Percentiles rank a stretch among this genome's conserved stretches.
Evolutionary conservation across 768 basidiomycete genomes (phyloP).

Genomic region (Pleurotus giganteus): DNA sequence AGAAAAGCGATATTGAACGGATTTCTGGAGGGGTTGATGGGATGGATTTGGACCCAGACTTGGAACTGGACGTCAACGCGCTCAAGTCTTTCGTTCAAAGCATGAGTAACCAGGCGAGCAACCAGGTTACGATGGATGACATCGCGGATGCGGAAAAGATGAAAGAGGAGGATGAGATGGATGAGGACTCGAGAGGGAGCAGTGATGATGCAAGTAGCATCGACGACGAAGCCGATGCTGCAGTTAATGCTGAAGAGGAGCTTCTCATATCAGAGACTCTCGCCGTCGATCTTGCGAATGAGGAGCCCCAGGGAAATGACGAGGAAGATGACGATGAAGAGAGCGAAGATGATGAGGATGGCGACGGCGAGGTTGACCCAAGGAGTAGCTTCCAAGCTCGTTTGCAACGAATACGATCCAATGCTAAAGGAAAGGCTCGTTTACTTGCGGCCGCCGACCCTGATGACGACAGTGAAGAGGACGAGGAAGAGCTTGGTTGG

Average conservation of each 20-base stretch:
- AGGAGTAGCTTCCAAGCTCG: slow-evolving; percentile 44
- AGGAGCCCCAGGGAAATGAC: slow-evolving; percentile 28
- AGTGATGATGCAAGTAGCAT: slow-evolving; percentile 23
- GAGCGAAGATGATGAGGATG: slow-evolving; percentile 33
- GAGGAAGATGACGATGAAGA: slow-evolving; percentile 34
- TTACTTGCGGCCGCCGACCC: slow-evolving; percentile 25
- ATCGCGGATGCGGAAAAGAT: slow-evolving; percentile 53
- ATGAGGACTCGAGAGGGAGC: slow-evolving; percentile 18
- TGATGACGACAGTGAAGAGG: slow-evolving; percentile 32
- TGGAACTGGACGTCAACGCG: slow-evolving; percentile 42
- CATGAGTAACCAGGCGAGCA: slow-evolving; percentile 40
- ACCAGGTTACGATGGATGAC: slow-evolving; percentile 64
- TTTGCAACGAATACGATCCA: slow-evolving; percentile 37
- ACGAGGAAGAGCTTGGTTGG: slow-evolving; percentile 15
- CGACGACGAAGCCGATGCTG: slow-evolving; percentile 34
- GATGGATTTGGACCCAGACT: slow-evolving; percentile 67
- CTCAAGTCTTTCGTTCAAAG: slow-evolving; percentile 56
- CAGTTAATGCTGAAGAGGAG: slow-evolving; percentile 44
- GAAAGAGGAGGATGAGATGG: slow-evolving; percentile 45
- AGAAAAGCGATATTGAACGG: slow-evolving; percentile 20
- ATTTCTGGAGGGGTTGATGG: slow-evolving; percentile 34
- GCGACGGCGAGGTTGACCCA: slow-evolving; percentile 35
- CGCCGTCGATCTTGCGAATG: slow-evolving; percentile 27
- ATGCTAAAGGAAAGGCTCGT: slow-evolving; percentile 22
- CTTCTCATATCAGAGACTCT: slow-evolving; percentile 38